Conservation (phyloP, 2,329 filamentous ascomycete species). For the Cladosporium sp. region DNA sequence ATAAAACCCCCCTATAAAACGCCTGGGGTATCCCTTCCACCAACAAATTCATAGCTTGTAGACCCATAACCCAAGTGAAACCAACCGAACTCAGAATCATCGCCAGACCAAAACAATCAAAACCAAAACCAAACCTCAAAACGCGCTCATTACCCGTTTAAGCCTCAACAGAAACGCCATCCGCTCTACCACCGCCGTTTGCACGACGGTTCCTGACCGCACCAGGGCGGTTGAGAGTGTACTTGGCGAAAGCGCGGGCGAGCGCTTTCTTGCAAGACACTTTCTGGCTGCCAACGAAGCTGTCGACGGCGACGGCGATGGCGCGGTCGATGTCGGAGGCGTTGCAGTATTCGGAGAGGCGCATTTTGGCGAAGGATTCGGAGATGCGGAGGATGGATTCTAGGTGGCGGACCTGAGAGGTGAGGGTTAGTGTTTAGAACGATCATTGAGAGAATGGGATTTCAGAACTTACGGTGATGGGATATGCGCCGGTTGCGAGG, state of each 20-base stretch:
- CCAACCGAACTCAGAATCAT: no score
- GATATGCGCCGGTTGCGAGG: conserved; percentile 89
- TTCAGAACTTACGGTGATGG: conserved; percentile 74
- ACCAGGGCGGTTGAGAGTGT: conserved; percentile 51
- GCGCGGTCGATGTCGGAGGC: conserved; percentile 90
- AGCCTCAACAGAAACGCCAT: conserved; percentile 7
- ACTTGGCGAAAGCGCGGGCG: conserved; percentile 92
- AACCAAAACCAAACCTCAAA: not conserved
- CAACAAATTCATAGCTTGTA: not conserved
- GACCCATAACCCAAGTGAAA: no score
- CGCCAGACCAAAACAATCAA: not conserved
- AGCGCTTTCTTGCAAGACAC: conserved; percentile 96
- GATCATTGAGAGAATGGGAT: conserved; percentile 18
- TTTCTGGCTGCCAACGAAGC: conserved; percentile 94
- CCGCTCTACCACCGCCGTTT: not conserved
- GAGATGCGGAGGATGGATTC: conserved; percentile 96
- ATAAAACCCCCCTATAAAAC: not conserved
- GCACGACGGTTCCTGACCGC: conserved; percentile 7
- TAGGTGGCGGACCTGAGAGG: conserved; percentile 77
- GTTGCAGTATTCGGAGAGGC: conserved; percentile 91
- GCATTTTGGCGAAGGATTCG: conserved; percentile 95
- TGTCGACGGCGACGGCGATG: conserved; percentile 93
- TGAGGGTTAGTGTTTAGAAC: conserved; percentile 14
- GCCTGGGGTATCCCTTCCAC: conserved; percentile 11
- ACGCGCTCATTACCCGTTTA: no score